Evolutionary conservation across 1,284 basidiomycete genomes (phyloP).

Genomic region (Microbotryum saponariae): DNA sequence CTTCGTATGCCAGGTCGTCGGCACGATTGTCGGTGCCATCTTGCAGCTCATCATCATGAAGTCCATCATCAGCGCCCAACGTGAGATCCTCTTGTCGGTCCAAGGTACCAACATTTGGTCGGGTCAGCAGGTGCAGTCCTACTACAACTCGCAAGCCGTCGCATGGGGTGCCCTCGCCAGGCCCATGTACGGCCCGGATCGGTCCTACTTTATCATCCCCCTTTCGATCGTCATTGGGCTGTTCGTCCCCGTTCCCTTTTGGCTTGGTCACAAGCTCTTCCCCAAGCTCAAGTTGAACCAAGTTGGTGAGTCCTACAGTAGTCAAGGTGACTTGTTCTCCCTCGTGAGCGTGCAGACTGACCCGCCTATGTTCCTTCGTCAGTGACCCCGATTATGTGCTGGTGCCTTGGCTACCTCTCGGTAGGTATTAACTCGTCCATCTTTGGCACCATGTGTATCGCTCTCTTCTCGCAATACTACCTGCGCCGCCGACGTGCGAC

Average conservation of each 20-base stretch:
- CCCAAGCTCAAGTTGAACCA: constrained; percentile 41
- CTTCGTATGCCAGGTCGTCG: constrained; percentile 60
- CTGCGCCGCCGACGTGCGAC: constrained; percentile 19
- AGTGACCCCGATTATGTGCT: constrained; percentile 10
- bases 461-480: constrained; percentile 24
- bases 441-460: constrained; percentile 23
- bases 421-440: constrained; percentile 32
- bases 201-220: constrained; percentile 43
- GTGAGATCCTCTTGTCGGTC: constrained; percentile 48
- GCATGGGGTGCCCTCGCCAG: constrained; percentile 59
- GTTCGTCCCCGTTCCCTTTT: constrained; percentile 53
- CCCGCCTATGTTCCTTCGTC: constrained; percentile 27
- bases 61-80: constrained; percentile 47
- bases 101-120: constrained; percentile 45
- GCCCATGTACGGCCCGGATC: constrained; percentile 49
- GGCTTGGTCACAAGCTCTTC: constrained; percentile 49
- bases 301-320: constrained; percentile 3
- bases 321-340: no score
- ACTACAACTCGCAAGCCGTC: constrained; percentile 56
- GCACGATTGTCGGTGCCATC: constrained; percentile 53
- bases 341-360: neutral
- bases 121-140: constrained; percentile 51
- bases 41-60: constrained; percentile 49
- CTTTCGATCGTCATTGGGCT: constrained; percentile 45
- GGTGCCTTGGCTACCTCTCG: constrained; percentile 13